Conservation (phyloP, 352 stramenopile species). For the Phytophthora podocarpi region DNA sequence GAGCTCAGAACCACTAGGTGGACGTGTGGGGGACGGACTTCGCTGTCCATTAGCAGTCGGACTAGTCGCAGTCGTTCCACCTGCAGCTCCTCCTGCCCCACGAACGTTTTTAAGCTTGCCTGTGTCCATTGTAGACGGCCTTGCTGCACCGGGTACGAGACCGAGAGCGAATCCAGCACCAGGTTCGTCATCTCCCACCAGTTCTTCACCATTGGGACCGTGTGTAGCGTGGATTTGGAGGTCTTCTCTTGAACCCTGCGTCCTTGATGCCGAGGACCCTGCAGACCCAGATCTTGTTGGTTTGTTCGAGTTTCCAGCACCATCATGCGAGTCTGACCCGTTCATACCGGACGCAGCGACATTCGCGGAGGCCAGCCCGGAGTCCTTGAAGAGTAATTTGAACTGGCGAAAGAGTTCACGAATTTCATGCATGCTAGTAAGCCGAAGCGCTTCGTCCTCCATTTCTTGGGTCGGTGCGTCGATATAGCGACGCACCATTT, state of each 20-base stretch:
- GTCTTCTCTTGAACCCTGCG: conserved; percentile 51
- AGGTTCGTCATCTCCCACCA: conserved; percentile 68
- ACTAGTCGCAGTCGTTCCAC: background rate
- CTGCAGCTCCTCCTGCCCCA: background rate
- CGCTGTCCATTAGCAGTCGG: conserved; percentile 26
- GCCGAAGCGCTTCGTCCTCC: conserved; percentile 72
- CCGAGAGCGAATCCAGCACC: conserved; percentile 66
- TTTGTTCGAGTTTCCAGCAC: conserved; percentile 14
- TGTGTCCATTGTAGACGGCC: conserved; percentile 71
- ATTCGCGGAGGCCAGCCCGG: conserved; percentile 29
- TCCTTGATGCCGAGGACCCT: conserved; percentile 53
- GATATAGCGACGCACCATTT: conserved; percentile 77
- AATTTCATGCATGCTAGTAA: conserved; percentile 91
- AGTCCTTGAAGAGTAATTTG: conserved; percentile 81
- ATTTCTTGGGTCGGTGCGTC: conserved; percentile 72
- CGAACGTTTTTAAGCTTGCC: conserved; percentile 45
- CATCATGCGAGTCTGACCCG: conserved; percentile 1
- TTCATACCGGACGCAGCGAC: background rate
- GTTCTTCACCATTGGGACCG: conserved; percentile 30
- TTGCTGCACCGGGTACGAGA: conserved; percentile 51
- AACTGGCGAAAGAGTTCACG: conserved; percentile 93
- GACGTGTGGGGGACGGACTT: conserved; percentile 44
- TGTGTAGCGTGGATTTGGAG: conserved; percentile 32
- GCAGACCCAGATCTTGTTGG: conserved; percentile 52
- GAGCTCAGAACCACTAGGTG: conserved; percentile 21